phyloP scores from a whole-genome alignment of 768 basidiomycete genomes.

The Boletus sp. region DNA sequence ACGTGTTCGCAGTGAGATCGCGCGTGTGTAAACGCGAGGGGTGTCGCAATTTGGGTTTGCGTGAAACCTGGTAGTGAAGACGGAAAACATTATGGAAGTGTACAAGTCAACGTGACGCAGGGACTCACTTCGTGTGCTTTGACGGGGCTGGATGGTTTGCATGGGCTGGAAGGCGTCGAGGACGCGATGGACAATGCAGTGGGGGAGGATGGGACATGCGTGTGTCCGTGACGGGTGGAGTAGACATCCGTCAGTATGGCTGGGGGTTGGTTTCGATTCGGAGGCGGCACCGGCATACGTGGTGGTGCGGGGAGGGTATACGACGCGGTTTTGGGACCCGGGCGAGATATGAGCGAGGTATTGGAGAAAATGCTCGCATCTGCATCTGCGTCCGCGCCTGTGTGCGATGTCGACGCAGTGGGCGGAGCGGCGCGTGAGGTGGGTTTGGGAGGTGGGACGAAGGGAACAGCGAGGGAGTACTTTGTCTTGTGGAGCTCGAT shows the following conservation, averaged over 20 bases:
- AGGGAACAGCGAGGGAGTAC: conserved; percentile 48
- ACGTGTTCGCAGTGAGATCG: conserved; percentile 68
- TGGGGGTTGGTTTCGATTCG: conserved; percentile 2
- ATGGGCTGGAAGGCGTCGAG: conserved; percentile 30
- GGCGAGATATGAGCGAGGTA: conserved; percentile 1
- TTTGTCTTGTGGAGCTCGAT: conserved; percentile 47
- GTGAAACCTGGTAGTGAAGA: neutral
- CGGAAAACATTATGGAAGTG: neutral
- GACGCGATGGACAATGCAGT: conserved; percentile 21
- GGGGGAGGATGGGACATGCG: conserved; percentile 21
- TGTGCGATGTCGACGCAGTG: neutral
- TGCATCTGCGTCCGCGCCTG: neutral
- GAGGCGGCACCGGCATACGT: conserved; percentile 7
- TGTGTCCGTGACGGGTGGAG: neutral
- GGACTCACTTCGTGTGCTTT: conserved; percentile 13
- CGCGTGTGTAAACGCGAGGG: conserved; percentile 63
- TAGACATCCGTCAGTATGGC: neutral
- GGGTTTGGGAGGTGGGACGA: conserved; percentile 36
- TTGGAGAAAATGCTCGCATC: conserved; percentile 11
- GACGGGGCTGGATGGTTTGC: conserved; percentile 23
- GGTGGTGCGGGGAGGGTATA: conserved; percentile 16
- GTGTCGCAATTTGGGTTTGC: conserved; percentile 57
- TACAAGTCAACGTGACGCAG: neutral
- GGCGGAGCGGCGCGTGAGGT: conserved; percentile 1
- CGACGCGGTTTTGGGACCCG: neutral